A percentile compares a stretch with the other conserved stretches of the same genome.
phyloP scores from a whole-genome alignment of 108 stramenopile species.

The Cyclotella cryptica region DNA sequence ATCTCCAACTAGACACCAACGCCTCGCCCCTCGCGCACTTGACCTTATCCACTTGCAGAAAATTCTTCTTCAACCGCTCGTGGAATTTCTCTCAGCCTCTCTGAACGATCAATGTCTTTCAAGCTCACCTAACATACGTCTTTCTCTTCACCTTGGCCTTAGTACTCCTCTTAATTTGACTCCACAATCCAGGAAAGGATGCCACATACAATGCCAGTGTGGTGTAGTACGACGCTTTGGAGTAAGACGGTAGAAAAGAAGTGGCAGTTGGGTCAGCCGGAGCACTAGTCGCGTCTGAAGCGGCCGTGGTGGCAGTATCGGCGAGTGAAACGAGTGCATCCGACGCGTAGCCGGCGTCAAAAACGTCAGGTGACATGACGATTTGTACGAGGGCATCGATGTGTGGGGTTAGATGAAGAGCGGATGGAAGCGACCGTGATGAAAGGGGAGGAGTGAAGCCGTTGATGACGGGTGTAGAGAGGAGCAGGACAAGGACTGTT shows the following conservation, averaged over 20 bases:
- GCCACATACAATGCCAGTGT: constrained; percentile 88
- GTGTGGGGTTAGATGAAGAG: not conserved
- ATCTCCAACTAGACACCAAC: too few species aligned
- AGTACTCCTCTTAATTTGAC: constrained; percentile 89
- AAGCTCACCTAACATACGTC: constrained; percentile 75
- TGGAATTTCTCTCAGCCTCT: too few species aligned
- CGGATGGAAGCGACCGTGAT: not conserved
- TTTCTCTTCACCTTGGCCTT: constrained; percentile 90
- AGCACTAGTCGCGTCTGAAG: not conserved
- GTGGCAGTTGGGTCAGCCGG: not conserved
- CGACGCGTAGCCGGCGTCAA: constrained; percentile 9
- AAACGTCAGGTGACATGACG: constrained; percentile 30
- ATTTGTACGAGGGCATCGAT: not conserved
- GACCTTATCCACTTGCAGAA: too few species aligned
- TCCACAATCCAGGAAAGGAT: constrained; percentile 93
- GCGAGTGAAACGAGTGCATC: not conserved
- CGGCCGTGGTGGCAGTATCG: not conserved
- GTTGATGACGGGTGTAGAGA: constrained; percentile 1
- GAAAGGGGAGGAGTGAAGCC: constrained; percentile 4
- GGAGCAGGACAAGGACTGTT: not conserved
- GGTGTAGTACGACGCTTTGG: constrained; percentile 90
- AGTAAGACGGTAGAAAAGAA: constrained; percentile 63
- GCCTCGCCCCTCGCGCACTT: too few species aligned
- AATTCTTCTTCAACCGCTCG: too few species aligned
- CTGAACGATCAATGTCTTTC: not conserved